phyloP scores from a whole-genome alignment of 1,284 basidiomycete genomes.

The Papiliotrema terrestris region DNA sequence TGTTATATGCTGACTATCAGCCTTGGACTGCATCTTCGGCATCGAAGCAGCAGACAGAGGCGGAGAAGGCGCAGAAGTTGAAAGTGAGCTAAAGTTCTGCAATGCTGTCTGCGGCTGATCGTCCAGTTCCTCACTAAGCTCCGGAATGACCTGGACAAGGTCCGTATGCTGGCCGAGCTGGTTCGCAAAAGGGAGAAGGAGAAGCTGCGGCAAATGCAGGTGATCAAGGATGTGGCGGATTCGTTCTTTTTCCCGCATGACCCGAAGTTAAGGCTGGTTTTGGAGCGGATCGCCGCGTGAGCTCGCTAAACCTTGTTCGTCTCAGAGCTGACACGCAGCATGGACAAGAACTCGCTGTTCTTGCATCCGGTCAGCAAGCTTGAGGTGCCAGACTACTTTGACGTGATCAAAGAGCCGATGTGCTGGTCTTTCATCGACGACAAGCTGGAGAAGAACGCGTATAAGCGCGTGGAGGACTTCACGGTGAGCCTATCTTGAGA shows the following conservation, averaged over 20 bases:
- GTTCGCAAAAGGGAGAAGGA: slow-evolving; percentile 77
- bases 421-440: slow-evolving; percentile 76
- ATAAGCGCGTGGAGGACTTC: slow-evolving; percentile 71
- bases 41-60: slow-evolving; percentile 66
- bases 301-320: slow-evolving; percentile 23
- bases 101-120: background rate
- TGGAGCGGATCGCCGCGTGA: slow-evolving; percentile 69
- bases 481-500: slow-evolving; percentile 54
- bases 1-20: slow-evolving; percentile 27
- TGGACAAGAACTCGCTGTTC: slow-evolving; percentile 72
- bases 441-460: slow-evolving; percentile 73
- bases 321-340: slow-evolving; percentile 50
- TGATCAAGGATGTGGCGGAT: slow-evolving; percentile 66
- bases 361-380: slow-evolving; percentile 71
- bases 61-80: slow-evolving; percentile 81
- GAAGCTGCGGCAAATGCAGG: slow-evolving; percentile 71
- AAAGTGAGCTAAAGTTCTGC: slow-evolving; percentile 54
- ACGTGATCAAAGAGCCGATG: slow-evolving; percentile 83
- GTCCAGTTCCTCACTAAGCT: slow-evolving; percentile 67
- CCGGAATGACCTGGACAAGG: slow-evolving; percentile 69
- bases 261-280: slow-evolving; percentile 58
- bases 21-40: slow-evolving; percentile 87
- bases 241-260: slow-evolving; percentile 66
- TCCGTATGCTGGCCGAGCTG: slow-evolving; percentile 68
- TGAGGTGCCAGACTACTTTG: slow-evolving; percentile 89